Evolutionary conservation across 371 early-diverging fungal genomes (phyloP).

Genomic region (Entomophthora muscae): DNA sequence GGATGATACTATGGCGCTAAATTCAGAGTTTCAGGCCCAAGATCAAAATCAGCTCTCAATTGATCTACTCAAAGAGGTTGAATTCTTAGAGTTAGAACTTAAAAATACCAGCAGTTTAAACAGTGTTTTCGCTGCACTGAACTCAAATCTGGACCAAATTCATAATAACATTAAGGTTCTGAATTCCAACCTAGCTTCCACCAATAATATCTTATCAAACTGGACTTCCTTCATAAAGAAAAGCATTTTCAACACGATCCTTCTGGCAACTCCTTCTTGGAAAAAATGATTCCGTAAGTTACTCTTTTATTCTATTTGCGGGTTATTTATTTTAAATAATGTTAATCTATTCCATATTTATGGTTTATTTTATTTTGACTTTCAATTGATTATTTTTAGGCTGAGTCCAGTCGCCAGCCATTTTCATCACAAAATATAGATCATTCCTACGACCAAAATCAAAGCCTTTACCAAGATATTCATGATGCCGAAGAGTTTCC

Average conservation of each 20-base stretch:
- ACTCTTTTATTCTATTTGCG: neutral
- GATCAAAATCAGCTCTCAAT: neutral
- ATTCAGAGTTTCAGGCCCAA: neutral
- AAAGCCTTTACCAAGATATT: neutral
- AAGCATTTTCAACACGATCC: neutral
- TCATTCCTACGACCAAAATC: neutral
- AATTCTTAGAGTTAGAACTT: neutral
- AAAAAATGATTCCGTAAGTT: neutral
- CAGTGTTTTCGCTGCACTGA: neutral
- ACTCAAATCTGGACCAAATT: neutral
- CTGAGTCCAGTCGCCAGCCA: neutral
- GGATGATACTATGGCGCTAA: neutral
- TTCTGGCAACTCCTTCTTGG: neutral
- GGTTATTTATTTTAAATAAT: neutral
- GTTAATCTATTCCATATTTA: neutral
- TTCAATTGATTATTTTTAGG: neutral
- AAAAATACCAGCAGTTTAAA: neutral
- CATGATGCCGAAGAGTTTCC: neutral
- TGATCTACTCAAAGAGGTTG: neutral
- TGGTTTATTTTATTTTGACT: neutral
- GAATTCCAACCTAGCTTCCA: neutral
- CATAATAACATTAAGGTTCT: neutral
- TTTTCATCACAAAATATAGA: neutral
- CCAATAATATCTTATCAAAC: neutral
- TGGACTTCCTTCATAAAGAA: neutral